phyloP scores from a whole-genome alignment of 768 basidiomycete species.

The Ephemerocybe angulata region DNA sequence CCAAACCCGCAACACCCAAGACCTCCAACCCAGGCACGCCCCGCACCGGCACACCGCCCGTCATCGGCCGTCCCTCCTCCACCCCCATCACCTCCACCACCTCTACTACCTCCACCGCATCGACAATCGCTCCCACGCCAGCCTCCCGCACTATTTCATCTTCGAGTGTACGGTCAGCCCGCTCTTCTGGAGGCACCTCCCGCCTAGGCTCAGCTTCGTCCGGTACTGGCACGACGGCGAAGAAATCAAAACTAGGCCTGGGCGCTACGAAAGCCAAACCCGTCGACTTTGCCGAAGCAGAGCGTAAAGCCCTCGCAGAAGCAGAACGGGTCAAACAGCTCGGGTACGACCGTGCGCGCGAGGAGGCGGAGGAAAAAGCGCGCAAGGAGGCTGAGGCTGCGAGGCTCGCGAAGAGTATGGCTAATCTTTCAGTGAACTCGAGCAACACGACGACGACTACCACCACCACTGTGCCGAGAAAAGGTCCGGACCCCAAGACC shows the following conservation, averaged over 20 bases:
- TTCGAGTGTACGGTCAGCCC: too few species aligned
- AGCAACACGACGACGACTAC: slow-evolving; percentile 22
- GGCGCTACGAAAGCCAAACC: slow-evolving; percentile 87
- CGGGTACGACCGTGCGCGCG: slow-evolving; percentile 83
- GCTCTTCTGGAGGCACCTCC: slow-evolving; percentile 38
- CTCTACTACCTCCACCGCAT: slow-evolving; percentile 45
- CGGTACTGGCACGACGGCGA: slow-evolving; percentile 38
- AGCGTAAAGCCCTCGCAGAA: slow-evolving; percentile 85
- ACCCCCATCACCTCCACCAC: slow-evolving; percentile 27
- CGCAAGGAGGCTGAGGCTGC: slow-evolving; percentile 57
- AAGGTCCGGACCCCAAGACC: slow-evolving; percentile 24
- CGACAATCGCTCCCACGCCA: slow-evolving; percentile 23
- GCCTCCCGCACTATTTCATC: slow-evolving; percentile 61
- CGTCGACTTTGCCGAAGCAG: slow-evolving; percentile 93
- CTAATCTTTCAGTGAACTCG: slow-evolving; percentile 28
- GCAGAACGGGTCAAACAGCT: slow-evolving; percentile 89
- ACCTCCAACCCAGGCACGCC: slow-evolving; percentile 50
- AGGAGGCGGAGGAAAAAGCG: slow-evolving; percentile 79
- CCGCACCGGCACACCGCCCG: slow-evolving; percentile 50
- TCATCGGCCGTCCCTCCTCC: slow-evolving; percentile 51
- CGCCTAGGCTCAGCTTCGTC: slow-evolving; percentile 40
- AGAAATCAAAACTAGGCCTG: slow-evolving; percentile 72
- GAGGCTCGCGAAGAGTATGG: slow-evolving; percentile 36
- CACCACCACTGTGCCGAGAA: slow-evolving; percentile 17
- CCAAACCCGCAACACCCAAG: slow-evolving; percentile 70